phyloP scores from a whole-genome alignment of 2,329 filamentous ascomycete species.

The Fusarium sp. region DNA sequence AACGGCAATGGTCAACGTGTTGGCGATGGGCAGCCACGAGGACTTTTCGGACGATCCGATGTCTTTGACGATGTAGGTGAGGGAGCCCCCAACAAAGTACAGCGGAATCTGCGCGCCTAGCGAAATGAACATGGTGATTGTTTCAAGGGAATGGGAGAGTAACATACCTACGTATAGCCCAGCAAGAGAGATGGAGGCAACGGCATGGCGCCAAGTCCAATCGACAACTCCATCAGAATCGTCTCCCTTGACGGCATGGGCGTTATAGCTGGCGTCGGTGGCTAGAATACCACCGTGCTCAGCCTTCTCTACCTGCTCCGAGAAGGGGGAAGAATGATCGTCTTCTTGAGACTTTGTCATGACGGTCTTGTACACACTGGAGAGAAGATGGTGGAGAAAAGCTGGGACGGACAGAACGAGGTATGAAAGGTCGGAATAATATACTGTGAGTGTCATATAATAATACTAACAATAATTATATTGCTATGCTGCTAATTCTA shows the following conservation, averaged over 20 bases:
- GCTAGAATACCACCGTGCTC: not conserved
- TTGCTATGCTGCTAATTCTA: too few relatives aligned
- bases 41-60: not conserved
- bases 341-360: not conserved
- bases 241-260: not conserved
- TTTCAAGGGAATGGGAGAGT: rapidly evolving
- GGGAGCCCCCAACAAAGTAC: not conserved
- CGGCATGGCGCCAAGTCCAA: not conserved
- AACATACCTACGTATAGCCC: not conserved
- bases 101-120: not conserved
- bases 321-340: not conserved
- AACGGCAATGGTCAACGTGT: not conserved
- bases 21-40: not conserved
- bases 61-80: not conserved
- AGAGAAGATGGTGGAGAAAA: rapidly evolving
- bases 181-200: not conserved
- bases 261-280: not conserved
- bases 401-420: rapidly evolving
- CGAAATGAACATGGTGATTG: not conserved
- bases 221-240: not conserved
- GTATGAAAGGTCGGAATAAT: not conserved
- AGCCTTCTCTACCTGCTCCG: not conserved
- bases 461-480: too few relatives aligned
- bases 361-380: not conserved
- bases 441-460: not conserved